Conservation (phyloP, 805 yeast species). For the Saccharomyces mikatae region DNA sequence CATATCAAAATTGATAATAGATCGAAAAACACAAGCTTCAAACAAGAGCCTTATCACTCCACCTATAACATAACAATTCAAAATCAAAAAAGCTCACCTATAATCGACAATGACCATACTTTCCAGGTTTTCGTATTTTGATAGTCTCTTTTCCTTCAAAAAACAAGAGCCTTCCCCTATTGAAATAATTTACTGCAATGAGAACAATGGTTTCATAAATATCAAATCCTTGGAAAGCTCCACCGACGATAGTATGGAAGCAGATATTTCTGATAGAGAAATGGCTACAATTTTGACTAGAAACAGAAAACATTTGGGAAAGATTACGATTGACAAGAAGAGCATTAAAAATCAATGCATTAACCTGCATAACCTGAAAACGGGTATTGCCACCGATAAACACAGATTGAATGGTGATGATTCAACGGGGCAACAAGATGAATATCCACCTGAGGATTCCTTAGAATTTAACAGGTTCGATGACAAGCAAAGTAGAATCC, state of each 20-base stretch:
- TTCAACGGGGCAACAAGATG: neutral
- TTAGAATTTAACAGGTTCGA: slow-evolving; percentile 14
- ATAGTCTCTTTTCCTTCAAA: neutral
- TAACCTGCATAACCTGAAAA: slow-evolving; percentile 1
- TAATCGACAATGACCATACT: neutral
- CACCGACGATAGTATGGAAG: slow-evolving; percentile 11
- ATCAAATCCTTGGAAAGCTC: neutral
- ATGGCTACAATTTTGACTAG: slow-evolving; percentile 16
- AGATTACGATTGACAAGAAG: neutral
- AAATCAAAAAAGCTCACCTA: neutral
- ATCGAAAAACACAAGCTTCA: neutral
- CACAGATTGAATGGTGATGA: neutral
- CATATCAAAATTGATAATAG: neutral
- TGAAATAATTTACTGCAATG: neutral
- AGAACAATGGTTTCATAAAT: neutral
- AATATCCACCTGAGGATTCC: slow-evolving; percentile 7
- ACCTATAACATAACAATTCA: neutral
- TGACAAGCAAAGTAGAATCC: slow-evolving; percentile 19
- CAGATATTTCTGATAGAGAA: slow-evolving; percentile 17
- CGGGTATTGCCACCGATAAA: slow-evolving; percentile 1
- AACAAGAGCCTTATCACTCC: neutral
- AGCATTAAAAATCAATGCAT: neutral
- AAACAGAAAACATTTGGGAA: slow-evolving; percentile 1
- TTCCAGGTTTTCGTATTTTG: neutral
- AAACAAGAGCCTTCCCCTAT: neutral